Percentiles rank a stretch among this genome's conserved stretches.
Conservation (phyloP, 768 basidiomycete genomes). For the Lyophyllum atratum region DNA sequence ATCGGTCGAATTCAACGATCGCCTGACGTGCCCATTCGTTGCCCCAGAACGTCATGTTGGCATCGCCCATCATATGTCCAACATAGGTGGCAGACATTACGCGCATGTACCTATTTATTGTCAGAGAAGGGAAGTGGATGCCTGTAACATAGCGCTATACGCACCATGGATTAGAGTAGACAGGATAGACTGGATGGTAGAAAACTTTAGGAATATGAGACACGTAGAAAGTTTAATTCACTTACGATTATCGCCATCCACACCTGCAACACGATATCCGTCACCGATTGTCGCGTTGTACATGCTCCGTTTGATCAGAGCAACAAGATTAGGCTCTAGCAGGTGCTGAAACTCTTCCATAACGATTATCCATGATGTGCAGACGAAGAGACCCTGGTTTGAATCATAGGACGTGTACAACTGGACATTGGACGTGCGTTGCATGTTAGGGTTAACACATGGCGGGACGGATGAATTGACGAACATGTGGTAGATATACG, state of each 20-base stretch:
- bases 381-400: constrained; percentile 28
- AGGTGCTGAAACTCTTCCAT: constrained; percentile 31
- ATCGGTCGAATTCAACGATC: constrained; percentile 27
- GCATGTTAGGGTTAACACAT: not conserved
- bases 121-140: not conserved
- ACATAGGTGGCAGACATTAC: constrained; percentile 33
- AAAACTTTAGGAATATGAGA: not conserved
- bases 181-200: constrained; percentile 24
- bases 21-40: constrained; percentile 30
- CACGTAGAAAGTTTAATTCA: not conserved
- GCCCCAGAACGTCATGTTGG: constrained; percentile 33
- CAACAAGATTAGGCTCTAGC: constrained; percentile 23
- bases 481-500: not conserved
- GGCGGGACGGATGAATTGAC: not conserved
- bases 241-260: constrained; percentile 31
- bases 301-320: constrained; percentile 29
- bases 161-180: constrained; percentile 31
- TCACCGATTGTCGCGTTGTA: constrained; percentile 34
- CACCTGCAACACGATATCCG: constrained; percentile 30
- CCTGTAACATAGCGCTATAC: not conserved
- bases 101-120: constrained; percentile 27
- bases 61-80: constrained; percentile 28
- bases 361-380: constrained; percentile 31
- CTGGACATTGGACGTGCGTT: not conserved
- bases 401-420: constrained; percentile 27